Evolutionary conservation across 352 stramenopile genomes (phyloP), one percentile per base, ranked within the genome.

Genomic region (Pseudoperonospora humuli): DNA sequence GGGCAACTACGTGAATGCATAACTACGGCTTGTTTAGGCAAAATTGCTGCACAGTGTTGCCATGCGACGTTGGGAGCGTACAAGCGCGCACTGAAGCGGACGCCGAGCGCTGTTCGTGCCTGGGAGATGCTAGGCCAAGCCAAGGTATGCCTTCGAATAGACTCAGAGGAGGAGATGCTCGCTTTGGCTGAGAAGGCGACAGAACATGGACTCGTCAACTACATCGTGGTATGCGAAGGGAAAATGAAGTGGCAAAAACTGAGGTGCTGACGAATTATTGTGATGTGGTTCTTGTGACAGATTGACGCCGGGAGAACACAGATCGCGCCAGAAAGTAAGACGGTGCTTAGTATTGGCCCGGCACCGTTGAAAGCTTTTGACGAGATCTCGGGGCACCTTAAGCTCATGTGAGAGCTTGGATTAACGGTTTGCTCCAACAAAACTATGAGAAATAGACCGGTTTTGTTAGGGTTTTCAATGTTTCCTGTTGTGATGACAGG

Each of bases 41-140:
- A 93, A 47, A 83, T 93, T 43, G 81, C 81, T 8, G 81, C 81
- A 18, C 81, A 93, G 57, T 91, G 81, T 53, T 90, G 81, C 53
- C 81, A 93, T 52, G 94, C 94, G 35, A 95, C 90, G 28, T 81
- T 98, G 6, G 94, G 89, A 19, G 95, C 89, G 15, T 98, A 97
- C 73, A 97, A 97, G 60, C 83, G 86, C 27, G 86, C 92, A 9
- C n/a, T 81, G 17, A 87, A 86, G 57, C 69, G 74, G 17, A 84
- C 74, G 17, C 78, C 81, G 3, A 73, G 82, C 9, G 71, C 75
- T 2, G 59, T 91, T 33, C 60, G 65, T 10, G 64, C 71, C 1
- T 93, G 81, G 81, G 81, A 93, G 50, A 84, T 78, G 64, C 57
- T 91, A 13, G 81, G 81, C 2, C 81, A 93, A 52, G 78, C 81